Conservation (phyloP, 1,284 basidiomycete species). For the Leccinum fallax region DNA sequence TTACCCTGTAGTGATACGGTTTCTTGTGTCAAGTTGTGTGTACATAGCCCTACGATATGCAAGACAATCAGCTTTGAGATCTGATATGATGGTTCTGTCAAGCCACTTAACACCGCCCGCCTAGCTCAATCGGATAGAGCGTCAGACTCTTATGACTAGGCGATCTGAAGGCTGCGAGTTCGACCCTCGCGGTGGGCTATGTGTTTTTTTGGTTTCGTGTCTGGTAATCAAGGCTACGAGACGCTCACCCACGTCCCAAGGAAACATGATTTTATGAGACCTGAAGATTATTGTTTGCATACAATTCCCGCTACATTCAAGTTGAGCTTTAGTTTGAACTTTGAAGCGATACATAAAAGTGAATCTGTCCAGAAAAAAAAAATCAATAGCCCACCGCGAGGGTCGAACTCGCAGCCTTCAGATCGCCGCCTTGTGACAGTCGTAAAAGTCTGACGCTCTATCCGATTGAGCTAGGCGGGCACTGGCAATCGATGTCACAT, state of each 20-base stretch:
- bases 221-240: too few species aligned
- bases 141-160: constrained; percentile 63
- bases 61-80: neutral
- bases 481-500: neutral
- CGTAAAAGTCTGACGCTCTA: constrained; percentile 79
- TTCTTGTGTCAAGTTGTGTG: neutral
- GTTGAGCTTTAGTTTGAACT: neutral
- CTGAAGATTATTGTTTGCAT: neutral
- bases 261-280: neutral
- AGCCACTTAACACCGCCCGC: constrained; percentile 47
- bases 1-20: neutral
- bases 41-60: too few species aligned
- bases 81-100: neutral
- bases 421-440: constrained; percentile 41
- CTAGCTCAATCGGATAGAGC: constrained; percentile 89
- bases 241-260: too few species aligned
- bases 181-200: constrained; percentile 89
- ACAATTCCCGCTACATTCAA: neutral
- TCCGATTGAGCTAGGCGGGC: constrained; percentile 86
- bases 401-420: constrained; percentile 93
- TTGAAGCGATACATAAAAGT: neutral
- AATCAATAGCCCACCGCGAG: constrained; percentile 78
- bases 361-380: neutral
- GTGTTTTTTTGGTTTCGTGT: constrained; percentile 1
- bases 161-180: constrained; percentile 88